Percentiles rank a stretch among this genome's conserved stretches.
phyloP scores from a whole-genome alignment of 2,329 filamentous ascomycete species.

The Zasmidium citrigriseum region DNA sequence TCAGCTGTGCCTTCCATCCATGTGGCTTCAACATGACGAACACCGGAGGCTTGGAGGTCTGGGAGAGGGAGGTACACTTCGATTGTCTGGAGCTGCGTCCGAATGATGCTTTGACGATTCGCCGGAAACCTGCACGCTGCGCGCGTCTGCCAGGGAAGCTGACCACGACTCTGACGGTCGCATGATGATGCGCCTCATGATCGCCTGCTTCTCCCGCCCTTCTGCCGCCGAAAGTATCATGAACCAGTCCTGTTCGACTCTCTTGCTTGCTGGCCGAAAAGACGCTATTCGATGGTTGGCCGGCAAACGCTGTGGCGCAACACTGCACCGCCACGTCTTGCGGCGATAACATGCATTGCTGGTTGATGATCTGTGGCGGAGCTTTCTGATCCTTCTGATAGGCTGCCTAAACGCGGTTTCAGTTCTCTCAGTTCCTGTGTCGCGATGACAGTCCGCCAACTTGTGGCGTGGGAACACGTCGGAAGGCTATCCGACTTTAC shows the following conservation, averaged over 20 bases:
- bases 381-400: not conserved
- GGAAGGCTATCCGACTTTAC: too few species aligned
- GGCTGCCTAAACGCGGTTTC: too few species aligned
- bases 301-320: not conserved
- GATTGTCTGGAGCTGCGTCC: too few species aligned
- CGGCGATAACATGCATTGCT: not conserved
- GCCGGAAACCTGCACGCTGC: not conserved
- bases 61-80: too few species aligned
- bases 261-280: not conserved
- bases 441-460: too few species aligned
- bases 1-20: not conserved
- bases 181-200: not conserved
- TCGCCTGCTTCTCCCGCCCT: not conserved
- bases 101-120: not conserved
- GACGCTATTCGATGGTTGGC: not conserved
- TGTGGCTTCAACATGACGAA: not conserved
- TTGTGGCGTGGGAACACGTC: too few species aligned
- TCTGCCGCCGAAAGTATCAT: not conserved
- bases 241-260: too few species aligned
- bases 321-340: too few species aligned
- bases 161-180: not conserved
- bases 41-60: slow-evolving; percentile 3
- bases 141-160: not conserved
- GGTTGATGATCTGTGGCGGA: slow-evolving; percentile 6
- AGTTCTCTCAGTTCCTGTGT: too few species aligned